phyloP scores from a whole-genome alignment of 495 filamentous ascomycete genomes.

The Articulospora tetracladia region DNA sequence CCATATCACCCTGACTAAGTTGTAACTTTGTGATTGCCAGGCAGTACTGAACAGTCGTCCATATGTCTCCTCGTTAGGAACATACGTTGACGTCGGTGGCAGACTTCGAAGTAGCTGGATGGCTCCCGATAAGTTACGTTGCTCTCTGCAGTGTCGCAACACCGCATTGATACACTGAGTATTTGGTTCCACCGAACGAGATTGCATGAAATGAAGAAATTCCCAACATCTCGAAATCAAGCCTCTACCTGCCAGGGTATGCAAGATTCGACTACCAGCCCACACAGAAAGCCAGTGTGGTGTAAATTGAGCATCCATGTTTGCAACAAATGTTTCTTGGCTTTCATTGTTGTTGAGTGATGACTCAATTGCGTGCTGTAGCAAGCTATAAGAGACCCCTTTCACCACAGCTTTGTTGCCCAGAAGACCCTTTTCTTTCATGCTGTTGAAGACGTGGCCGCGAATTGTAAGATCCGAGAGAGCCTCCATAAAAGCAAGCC shows the following conservation, averaged over 20 bases:
- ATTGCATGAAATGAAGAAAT: constrained; percentile 17
- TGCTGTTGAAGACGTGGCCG: constrained; percentile 8
- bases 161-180: constrained; percentile 13
- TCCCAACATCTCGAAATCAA: constrained; percentile 17
- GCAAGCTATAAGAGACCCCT: constrained; percentile 6
- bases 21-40: constrained; percentile 12
- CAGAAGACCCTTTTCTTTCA: constrained; percentile 20
- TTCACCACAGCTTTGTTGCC: neutral
- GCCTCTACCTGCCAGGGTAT: constrained; percentile 10
- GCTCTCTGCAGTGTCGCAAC: constrained; percentile 16
- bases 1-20: constrained; percentile 21
- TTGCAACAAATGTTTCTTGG: constrained; percentile 11
- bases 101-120: constrained; percentile 11
- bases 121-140: constrained; percentile 11
- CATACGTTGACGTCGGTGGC: neutral
- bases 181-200: constrained; percentile 8
- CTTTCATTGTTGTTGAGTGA: constrained; percentile 7
- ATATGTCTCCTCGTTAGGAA: constrained; percentile 14
- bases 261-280: constrained; percentile 15
- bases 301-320: constrained; percentile 20
- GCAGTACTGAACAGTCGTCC: constrained; percentile 18
- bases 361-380: constrained; percentile 9
- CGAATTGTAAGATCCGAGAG: constrained; percentile 4
- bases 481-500: constrained; percentile 20
- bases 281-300: constrained; percentile 13